Conservation (phyloP, 2,329 filamentous ascomycete genomes). For the Venturia pyrina region DNA sequence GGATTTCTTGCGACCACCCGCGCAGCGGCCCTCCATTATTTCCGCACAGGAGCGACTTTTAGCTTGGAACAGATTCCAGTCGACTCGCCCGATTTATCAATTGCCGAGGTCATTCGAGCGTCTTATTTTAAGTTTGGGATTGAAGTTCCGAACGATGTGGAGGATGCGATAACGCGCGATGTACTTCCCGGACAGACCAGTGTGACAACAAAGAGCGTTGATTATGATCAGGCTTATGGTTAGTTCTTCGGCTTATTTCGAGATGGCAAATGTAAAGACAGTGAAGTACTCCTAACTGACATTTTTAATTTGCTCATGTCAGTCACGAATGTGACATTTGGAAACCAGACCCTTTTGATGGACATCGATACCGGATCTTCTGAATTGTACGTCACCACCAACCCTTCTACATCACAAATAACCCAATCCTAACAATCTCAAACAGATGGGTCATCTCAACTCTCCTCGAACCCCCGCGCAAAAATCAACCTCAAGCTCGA, state of each 20-base stretch:
- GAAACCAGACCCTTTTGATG: conserved; percentile 56
- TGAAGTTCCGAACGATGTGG: background rate
- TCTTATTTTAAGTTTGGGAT: background rate
- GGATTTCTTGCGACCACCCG: background rate
- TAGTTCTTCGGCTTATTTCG: background rate
- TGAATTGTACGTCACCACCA: conserved; percentile 41
- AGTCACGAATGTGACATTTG: conserved; percentile 33
- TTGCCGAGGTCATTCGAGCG: background rate
- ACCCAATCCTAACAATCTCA: background rate
- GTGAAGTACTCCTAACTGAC: background rate
- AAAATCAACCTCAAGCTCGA: background rate
- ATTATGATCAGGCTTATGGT: background rate
- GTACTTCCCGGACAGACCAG: background rate
- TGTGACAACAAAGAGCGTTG: background rate
- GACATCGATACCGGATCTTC: conserved; percentile 68
- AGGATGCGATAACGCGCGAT: background rate
- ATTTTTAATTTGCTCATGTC: background rate
- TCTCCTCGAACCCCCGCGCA: background rate
- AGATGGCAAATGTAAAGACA: background rate
- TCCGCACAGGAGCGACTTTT: background rate
- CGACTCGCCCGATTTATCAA: background rate
- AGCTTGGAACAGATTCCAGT: background rate
- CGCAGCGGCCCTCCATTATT: background rate
- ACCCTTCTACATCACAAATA: background rate
- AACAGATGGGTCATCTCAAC: conserved; percentile 10